Conservation (phyloP, 352 stramenopile species). For the Globisporangium mamillatum region DNA sequence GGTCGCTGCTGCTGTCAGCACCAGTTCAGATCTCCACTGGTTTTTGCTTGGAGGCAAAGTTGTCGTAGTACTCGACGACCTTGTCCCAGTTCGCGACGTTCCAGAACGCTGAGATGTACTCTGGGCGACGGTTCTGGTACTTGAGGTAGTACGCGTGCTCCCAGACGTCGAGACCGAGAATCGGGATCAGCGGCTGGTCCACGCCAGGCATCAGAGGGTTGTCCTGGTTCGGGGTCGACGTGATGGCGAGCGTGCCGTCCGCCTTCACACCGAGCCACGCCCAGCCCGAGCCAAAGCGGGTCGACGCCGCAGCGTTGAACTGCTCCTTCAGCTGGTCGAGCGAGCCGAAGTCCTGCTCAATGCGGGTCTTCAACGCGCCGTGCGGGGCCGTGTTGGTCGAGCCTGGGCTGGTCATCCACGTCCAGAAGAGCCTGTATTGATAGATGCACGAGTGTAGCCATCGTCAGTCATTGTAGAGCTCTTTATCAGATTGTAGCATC, state of each 20-base stretch:
- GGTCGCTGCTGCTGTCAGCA: not conserved
- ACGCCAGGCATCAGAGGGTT: conserved; percentile 85
- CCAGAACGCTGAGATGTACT: conserved; percentile 98
- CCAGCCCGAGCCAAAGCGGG: conserved; percentile 90
- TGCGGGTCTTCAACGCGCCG: conserved; percentile 76
- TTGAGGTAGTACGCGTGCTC: conserved; percentile 97
- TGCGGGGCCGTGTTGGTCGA: conserved; percentile 78
- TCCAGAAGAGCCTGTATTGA: conserved; percentile 85
- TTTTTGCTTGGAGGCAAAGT: conserved; percentile 84
- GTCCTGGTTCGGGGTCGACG: conserved; percentile 95
- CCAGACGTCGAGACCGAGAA: conserved; percentile 95
- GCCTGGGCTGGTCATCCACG: conserved; percentile 84
- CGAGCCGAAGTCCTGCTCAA: conserved; percentile 90
- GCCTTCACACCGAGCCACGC: conserved; percentile 85
- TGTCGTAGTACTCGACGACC: conserved; percentile 91
- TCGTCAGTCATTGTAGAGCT: not conserved
- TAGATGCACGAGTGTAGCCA: not conserved
- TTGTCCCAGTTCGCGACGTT: conserved; percentile 97
- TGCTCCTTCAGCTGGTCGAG: conserved; percentile 88
- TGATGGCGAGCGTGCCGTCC: conserved; percentile 93
- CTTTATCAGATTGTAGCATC: too few relatives aligned
- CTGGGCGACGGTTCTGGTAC: conserved; percentile 95
- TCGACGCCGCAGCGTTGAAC: conserved; percentile 86
- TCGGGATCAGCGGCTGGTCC: conserved; percentile 85
- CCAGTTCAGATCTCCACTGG: conserved; percentile 79